Conservation (phyloP, 2,329 filamentous ascomycete species). For the Pseudocercospora fuligena region DNA sequence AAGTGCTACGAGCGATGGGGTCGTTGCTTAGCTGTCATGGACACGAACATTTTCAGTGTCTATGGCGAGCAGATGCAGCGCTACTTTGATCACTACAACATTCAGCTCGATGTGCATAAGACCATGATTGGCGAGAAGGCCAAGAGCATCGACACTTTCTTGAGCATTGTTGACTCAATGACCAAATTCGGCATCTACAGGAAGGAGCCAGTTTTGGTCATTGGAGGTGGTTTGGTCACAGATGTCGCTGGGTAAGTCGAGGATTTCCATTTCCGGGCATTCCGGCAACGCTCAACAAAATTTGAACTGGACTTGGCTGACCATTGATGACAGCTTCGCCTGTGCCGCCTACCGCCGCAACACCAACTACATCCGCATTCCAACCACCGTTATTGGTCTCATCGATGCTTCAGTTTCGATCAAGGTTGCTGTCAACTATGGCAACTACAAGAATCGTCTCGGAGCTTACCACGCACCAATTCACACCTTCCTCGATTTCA, state of each 20-base stretch:
- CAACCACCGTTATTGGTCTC: constrained; percentile 74
- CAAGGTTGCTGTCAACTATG: constrained; percentile 79
- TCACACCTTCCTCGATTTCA: constrained; percentile 75
- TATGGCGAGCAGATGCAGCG: constrained; percentile 69
- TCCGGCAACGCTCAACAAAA: not conserved
- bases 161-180: constrained; percentile 75
- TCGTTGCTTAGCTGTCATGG: constrained; percentile 70
- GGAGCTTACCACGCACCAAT: constrained; percentile 72
- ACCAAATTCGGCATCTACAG: constrained; percentile 70
- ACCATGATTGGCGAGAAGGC: constrained; percentile 77
- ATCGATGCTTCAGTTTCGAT: constrained; percentile 78
- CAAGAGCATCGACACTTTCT: constrained; percentile 71
- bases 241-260: constrained; percentile 70
- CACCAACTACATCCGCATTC: constrained; percentile 75
- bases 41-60: constrained; percentile 71
- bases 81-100: constrained; percentile 69
- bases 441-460: constrained; percentile 75
- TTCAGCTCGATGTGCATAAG: constrained; percentile 69
- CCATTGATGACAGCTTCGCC: constrained; percentile 59
- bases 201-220: constrained; percentile 65
- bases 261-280: constrained; percentile 47
- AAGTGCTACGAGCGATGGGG: constrained; percentile 69
- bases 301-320: constrained; percentile 29
- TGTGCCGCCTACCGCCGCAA: constrained; percentile 73
- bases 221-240: constrained; percentile 72